Evolutionary conservation across 1,284 basidiomycete species (phyloP).

Genomic region (Irpex sp.): DNA sequence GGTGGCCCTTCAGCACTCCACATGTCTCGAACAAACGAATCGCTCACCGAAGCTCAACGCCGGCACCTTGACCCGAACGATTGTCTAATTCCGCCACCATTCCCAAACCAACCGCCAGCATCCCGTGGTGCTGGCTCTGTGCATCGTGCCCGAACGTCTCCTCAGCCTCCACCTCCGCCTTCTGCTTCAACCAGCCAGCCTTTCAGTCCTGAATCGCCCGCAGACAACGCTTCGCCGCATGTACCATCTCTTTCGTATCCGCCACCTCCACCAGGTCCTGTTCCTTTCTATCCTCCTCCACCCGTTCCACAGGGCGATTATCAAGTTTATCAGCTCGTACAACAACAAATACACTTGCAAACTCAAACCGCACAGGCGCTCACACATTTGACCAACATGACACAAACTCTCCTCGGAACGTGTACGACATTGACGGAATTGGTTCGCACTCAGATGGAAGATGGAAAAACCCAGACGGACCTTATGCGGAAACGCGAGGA

Average conservation of each 20-base stretch:
- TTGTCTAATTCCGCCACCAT: conserved; percentile 4
- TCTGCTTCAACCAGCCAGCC: not conserved
- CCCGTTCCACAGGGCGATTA: not conserved
- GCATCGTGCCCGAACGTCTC: not conserved
- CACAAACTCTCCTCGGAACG: conserved; percentile 52
- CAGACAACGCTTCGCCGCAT: not conserved
- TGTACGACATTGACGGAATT: conserved; percentile 45
- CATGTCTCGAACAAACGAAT: not conserved
- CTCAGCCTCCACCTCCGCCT: not conserved
- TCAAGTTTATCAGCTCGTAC: conserved; percentile 4
- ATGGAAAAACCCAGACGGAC: conserved; percentile 41
- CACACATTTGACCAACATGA: conserved; percentile 44
- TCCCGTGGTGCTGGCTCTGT: not conserved
- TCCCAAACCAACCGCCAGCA: conserved; percentile 2
- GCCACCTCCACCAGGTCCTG: not conserved
- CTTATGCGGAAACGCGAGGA: conserved; percentile 61
- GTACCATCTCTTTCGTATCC: not conserved
- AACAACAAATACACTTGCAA: conserved; percentile 13
- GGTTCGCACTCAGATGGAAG: conserved; percentile 30
- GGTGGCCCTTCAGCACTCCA: not conserved
- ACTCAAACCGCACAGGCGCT: conserved; percentile 31
- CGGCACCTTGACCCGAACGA: conserved; percentile 4
- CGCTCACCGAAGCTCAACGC: conserved; percentile 2
- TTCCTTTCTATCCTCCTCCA: conserved; percentile 7
- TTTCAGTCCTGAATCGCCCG: not conserved